phyloP scores from a whole-genome alignment of 2,329 filamentous ascomycete species.

The Colletotrichum sojae region DNA sequence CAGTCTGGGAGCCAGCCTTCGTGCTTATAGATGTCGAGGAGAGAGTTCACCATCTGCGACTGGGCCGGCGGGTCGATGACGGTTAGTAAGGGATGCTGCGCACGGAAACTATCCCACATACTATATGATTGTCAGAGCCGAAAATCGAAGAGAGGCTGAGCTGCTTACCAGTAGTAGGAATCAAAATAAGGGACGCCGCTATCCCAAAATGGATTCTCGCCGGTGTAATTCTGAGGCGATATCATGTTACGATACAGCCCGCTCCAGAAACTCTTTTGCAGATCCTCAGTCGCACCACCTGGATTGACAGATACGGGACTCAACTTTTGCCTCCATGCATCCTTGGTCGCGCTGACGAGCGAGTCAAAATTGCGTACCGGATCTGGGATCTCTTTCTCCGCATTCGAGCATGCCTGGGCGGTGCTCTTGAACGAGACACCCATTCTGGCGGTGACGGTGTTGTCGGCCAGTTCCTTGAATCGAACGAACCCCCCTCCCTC shows the following conservation, averaged over 20 bases:
- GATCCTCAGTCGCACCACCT: slow-evolving; percentile 61
- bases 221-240: slow-evolving; percentile 76
- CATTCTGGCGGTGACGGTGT: slow-evolving; percentile 69
- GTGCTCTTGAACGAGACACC: slow-evolving; percentile 76
- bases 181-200: slow-evolving; percentile 76
- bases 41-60: slow-evolving; percentile 72
- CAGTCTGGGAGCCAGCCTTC: slow-evolving; percentile 79
- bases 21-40: slow-evolving; percentile 76
- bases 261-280: slow-evolving; percentile 74
- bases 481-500: slow-evolving; percentile 69
- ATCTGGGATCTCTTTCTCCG: slow-evolving; percentile 69
- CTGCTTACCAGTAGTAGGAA: slow-evolving; percentile 57
- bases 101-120: slow-evolving; percentile 76
- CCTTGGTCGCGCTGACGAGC: slow-evolving; percentile 63
- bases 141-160: background rate
- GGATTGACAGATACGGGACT: slow-evolving; percentile 65
- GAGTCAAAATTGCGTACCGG: slow-evolving; percentile 61
- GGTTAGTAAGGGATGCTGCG: slow-evolving; percentile 74
- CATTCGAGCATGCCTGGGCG: slow-evolving; percentile 73
- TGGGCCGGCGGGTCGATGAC: slow-evolving; percentile 73
- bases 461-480: slow-evolving; percentile 61
- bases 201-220: slow-evolving; percentile 74
- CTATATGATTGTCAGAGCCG: slow-evolving; percentile 21
- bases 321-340: slow-evolving; percentile 71
- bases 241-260: slow-evolving; percentile 74